A percentile compares a stretch with the other conserved stretches of the same genome.
Conservation (phyloP, 2,329 filamentous ascomycete species). For the Diaporthe eres region DNA sequence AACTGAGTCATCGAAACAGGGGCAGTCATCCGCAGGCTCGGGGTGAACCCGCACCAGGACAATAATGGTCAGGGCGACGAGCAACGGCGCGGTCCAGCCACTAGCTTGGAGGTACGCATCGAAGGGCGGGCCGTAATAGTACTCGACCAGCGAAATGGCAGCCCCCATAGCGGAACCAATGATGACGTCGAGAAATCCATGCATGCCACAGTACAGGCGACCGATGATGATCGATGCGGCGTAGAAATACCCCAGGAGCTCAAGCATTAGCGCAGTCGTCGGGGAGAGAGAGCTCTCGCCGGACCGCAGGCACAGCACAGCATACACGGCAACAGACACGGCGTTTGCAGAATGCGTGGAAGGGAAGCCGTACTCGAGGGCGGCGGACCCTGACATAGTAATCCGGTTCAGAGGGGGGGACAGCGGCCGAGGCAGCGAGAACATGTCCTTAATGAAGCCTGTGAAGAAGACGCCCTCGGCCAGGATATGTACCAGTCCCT, state of each 20-base stretch:
- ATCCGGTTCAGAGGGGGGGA: slow-evolving; percentile 94
- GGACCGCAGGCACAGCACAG: slow-evolving; percentile 77
- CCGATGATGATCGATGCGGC: slow-evolving; percentile 91
- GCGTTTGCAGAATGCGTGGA: slow-evolving; percentile 98
- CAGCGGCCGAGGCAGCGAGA: slow-evolving; percentile 90
- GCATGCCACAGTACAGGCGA: slow-evolving; percentile 97
- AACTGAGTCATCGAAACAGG: slow-evolving; percentile 96
- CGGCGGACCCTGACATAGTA: slow-evolving; percentile 96
- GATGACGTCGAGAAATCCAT: slow-evolving; percentile 93
- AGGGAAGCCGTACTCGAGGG: slow-evolving; percentile 96
- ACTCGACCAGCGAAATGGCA: slow-evolving; percentile 71
- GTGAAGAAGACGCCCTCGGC: slow-evolving; percentile 87
- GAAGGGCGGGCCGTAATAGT: slow-evolving; percentile 72
- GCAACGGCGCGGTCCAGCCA: slow-evolving; percentile 73
- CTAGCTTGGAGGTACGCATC: slow-evolving; percentile 80
- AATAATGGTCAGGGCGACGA: slow-evolving; percentile 77
- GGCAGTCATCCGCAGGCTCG: slow-evolving; percentile 96
- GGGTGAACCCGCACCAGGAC: slow-evolving; percentile 90
- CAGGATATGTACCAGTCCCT: slow-evolving; percentile 84
- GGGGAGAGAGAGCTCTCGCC: slow-evolving; percentile 74
- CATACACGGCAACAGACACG: slow-evolving; percentile 92
- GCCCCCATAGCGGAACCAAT: slow-evolving; percentile 85
- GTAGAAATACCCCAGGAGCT: slow-evolving; percentile 84
- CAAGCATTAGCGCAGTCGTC: slow-evolving; percentile 72
- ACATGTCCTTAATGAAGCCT: slow-evolving; percentile 93